phyloP scores from a whole-genome alignment of 352 stramenopile genomes.

The Phytophthora nicotianae region DNA sequence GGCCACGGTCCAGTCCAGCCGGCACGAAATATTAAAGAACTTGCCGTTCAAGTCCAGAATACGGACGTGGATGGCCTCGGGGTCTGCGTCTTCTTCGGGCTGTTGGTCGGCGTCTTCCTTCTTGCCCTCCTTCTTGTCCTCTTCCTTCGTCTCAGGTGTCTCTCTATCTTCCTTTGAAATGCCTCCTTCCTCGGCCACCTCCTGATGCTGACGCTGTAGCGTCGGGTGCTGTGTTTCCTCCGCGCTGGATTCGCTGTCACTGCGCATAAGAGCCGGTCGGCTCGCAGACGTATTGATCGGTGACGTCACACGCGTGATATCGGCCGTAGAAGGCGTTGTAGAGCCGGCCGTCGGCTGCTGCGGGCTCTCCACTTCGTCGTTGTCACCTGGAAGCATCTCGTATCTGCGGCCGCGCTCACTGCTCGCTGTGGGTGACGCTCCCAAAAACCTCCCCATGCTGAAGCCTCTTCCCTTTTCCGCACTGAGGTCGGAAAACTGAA shows the following conservation, averaged over 20 bases:
- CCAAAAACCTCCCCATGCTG: constrained; percentile 65
- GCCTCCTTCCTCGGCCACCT: constrained; percentile 20
- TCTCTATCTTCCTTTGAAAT: constrained; percentile 10
- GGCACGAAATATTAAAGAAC: constrained; percentile 78
- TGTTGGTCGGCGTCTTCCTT: constrained; percentile 14
- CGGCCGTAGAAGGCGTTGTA: background rate
- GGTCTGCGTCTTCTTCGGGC: constrained; percentile 22
- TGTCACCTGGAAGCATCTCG: constrained; percentile 52
- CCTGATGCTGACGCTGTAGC: constrained; percentile 33
- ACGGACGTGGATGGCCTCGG: constrained; percentile 61
- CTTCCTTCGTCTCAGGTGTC: constrained; percentile 11
- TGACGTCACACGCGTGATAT: constrained; percentile 8
- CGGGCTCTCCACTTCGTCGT: constrained; percentile 34
- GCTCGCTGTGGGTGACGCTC: constrained; percentile 37
- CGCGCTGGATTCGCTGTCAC: constrained; percentile 27
- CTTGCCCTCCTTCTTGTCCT: constrained; percentile 23
- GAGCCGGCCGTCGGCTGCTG: constrained; percentile 1
- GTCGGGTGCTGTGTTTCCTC: constrained; percentile 29
- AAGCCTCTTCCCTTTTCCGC: constrained; percentile 16
- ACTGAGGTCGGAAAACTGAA: constrained; percentile 31
- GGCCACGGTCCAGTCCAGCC: constrained; percentile 67
- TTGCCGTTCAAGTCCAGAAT: constrained; percentile 89
- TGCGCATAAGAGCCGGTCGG: constrained; percentile 37
- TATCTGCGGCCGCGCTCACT: constrained; percentile 59
- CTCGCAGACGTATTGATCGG: constrained; percentile 14